A percentile compares a stretch with the other conserved stretches of the same genome.
Conservation (phyloP, 306 rosid species). For the Morella rubra region DNA sequence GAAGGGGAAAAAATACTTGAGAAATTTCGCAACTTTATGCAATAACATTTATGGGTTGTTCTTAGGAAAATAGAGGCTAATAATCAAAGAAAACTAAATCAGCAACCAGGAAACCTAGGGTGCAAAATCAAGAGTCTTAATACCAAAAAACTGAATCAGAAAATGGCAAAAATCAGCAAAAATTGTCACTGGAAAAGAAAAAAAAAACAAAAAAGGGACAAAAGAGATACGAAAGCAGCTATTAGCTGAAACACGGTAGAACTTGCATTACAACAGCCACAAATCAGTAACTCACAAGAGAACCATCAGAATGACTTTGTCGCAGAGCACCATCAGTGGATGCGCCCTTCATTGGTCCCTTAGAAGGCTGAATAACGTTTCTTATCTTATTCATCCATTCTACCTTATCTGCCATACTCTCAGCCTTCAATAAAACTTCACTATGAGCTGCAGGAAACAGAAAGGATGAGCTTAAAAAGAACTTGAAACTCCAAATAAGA, state of each 20-base stretch:
- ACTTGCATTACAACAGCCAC: not conserved
- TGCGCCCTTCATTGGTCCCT: slow-evolving; percentile 54
- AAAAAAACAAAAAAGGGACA: not conserved
- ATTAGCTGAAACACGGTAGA: not conserved
- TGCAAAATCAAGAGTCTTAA: not conserved
- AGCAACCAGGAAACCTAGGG: not conserved
- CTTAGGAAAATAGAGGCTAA: not conserved
- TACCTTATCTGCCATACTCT: slow-evolving; percentile 69
- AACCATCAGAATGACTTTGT: slow-evolving; percentile 91
- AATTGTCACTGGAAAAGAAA: not conserved
- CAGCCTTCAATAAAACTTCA: slow-evolving; percentile 82
- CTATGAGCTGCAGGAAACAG: slow-evolving; percentile 72
- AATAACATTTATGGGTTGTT: not conserved
- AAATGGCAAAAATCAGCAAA: not conserved
- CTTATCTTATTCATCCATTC: slow-evolving; percentile 90
- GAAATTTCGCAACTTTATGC: not conserved
- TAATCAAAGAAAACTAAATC: not conserved
- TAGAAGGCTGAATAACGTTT: slow-evolving; percentile 70
- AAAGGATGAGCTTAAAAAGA: slow-evolving; percentile 8
- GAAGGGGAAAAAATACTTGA: not conserved
- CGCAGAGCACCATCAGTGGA: slow-evolving; percentile 80
- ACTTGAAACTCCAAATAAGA: not conserved
- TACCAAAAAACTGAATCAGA: not conserved
- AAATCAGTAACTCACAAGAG: slow-evolving; percentile 59
- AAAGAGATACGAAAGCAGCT: not conserved